Evolutionary conservation across 768 basidiomycete species (phyloP).

Genomic region (Lactarius quietus): DNA sequence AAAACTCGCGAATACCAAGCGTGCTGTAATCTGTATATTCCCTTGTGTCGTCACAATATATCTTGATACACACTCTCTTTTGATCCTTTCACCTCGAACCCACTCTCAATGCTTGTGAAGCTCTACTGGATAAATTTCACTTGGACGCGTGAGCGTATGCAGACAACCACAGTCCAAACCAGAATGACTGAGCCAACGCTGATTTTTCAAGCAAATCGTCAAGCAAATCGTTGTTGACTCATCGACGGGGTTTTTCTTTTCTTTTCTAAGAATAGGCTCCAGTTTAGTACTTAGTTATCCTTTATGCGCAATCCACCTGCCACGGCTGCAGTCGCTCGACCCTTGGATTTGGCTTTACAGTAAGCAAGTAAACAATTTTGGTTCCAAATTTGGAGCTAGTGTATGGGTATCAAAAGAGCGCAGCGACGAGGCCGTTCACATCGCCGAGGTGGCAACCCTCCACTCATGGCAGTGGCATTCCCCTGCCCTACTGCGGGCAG

Average conservation of each 20-base stretch:
- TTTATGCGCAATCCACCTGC: too few relatives aligned
- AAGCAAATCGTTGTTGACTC: too few relatives aligned
- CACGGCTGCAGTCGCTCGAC: too few relatives aligned
- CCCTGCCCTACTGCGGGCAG: slow-evolving; percentile 1
- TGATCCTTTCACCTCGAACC: background rate
- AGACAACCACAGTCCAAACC: background rate
- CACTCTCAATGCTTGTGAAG: background rate
- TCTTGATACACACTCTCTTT: background rate
- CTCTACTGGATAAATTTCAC: background rate
- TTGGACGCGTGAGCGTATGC: background rate
- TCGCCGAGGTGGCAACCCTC: slow-evolving; percentile 8
- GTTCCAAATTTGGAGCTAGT: too few relatives aligned
- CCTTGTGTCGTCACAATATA: background rate
- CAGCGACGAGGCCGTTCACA: slow-evolving; percentile 20
- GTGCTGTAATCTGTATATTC: background rate
- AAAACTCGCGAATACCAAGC: background rate
- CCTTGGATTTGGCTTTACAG: too few relatives aligned
- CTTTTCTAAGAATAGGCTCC: too few relatives aligned
- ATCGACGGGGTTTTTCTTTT: too few relatives aligned
- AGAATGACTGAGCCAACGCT: too few relatives aligned
- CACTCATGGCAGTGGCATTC: too few relatives aligned
- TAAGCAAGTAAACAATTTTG: too few relatives aligned
- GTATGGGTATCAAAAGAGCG: slow-evolving; percentile 28
- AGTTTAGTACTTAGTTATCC: too few relatives aligned
- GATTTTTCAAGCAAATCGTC: too few relatives aligned